phyloP scores from a whole-genome alignment of 1,139 yeast genomes.

The Wickerhamiella pararugosa region DNA sequence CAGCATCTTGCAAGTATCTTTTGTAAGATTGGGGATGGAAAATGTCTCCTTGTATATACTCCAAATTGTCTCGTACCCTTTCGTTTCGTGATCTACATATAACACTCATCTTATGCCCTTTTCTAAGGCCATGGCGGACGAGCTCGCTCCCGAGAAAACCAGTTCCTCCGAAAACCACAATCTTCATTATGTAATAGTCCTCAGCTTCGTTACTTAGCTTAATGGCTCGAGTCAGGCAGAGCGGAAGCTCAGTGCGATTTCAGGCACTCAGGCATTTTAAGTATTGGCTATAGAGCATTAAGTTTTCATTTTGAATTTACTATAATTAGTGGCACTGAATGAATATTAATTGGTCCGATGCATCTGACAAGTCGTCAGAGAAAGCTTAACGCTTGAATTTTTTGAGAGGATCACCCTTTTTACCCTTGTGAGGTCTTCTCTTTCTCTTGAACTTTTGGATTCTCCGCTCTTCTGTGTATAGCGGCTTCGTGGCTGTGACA shows the following conservation, averaged over 20 bases:
- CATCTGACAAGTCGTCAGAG: too few species aligned
- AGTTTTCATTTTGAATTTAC: too few species aligned
- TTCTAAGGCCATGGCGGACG: constrained; percentile 48
- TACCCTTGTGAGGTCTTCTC: neutral
- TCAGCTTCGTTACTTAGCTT: too few species aligned
- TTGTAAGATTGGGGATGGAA: constrained; percentile 47
- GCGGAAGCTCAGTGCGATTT: too few species aligned
- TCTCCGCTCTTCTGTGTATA: constrained; percentile 16
- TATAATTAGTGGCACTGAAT: too few species aligned
- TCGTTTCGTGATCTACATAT: constrained; percentile 29
- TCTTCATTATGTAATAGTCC: neutral
- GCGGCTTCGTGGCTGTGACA: constrained; percentile 35
- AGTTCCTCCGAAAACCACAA: constrained; percentile 73
- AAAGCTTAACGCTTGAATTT: constrained; percentile 8
- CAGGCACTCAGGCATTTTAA: too few species aligned
- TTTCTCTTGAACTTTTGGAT: constrained; percentile 5
- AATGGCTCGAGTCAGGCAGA: too few species aligned
- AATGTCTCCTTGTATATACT: constrained; percentile 38
- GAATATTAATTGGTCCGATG: too few species aligned
- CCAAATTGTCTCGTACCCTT: too few species aligned
- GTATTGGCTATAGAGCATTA: too few species aligned
- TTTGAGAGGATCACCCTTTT: constrained; percentile 16
- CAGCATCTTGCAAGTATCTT: constrained; percentile 33
- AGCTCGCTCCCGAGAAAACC: constrained; percentile 61
- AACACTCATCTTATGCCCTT: constrained; percentile 49